Percentiles rank a stretch among this genome's conserved stretches.
Conservation (phyloP, 1,139 yeast species). For the Wickerhamomyces sp. region DNA sequence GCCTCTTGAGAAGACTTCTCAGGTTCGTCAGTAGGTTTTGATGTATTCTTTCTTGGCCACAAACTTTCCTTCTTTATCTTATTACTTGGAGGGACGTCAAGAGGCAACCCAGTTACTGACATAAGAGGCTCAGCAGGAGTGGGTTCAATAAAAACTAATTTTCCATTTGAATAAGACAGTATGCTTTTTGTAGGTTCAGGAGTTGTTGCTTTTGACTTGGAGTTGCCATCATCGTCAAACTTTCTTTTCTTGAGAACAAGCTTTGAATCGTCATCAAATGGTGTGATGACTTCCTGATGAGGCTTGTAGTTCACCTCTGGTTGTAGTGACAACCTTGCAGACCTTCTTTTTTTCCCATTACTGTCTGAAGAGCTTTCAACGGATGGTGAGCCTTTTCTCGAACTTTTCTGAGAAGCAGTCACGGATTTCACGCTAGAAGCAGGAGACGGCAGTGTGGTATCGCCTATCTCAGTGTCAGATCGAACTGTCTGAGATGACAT, state of each 20-base stretch:
- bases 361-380: neutral
- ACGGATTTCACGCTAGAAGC: conserved; percentile 9
- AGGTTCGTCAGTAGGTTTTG: neutral
- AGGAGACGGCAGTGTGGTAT: conserved; percentile 12
- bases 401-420: conserved; percentile 4
- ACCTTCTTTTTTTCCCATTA: conserved; percentile 6
- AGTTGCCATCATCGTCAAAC: conserved; percentile 26
- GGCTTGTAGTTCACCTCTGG: conserved; percentile 3
- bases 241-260: conserved; percentile 12
- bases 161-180: neutral
- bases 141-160: conserved; percentile 43
- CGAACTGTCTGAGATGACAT: conserved; percentile 1
- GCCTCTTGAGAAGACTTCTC: neutral
- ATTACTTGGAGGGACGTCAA: conserved; percentile 56
- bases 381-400: conserved; percentile 10
- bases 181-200: conserved; percentile 1
- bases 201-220: neutral
- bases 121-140: conserved; percentile 41
- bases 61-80: conserved; percentile 49
- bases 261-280: conserved; percentile 1
- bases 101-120: conserved; percentile 58
- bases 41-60: conserved; percentile 33
- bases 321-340: conserved; percentile 6
- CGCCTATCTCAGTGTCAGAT: neutral
- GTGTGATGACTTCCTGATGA: conserved; percentile 1